These are phyloP conservation scores for Venturia oleaginea DNA, from an alignment of 2,329 filamentous ascomycete genomes.

Conservation along the genomic window DNA sequence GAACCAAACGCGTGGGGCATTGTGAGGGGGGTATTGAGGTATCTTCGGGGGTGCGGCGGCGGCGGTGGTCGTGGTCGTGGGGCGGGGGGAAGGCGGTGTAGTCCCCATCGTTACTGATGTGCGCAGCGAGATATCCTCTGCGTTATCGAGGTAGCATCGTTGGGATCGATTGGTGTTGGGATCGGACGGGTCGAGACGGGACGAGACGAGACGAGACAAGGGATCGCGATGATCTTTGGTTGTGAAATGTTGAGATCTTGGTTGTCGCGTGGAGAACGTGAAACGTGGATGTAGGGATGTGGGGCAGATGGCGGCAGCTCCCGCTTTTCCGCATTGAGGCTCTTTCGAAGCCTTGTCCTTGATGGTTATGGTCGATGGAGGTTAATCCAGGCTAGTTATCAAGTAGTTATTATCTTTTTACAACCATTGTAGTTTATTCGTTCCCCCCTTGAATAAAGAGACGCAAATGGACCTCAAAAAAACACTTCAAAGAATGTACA, in stretches of 20 bases:
- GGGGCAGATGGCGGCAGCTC: not conserved
- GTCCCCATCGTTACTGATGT: not conserved
- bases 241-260: no score
- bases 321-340: not conserved
- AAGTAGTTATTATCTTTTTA: no score
- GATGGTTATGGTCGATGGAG: not conserved
- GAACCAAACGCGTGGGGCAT: conserved; percentile 79
- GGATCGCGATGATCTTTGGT: no score
- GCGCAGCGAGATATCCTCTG: not conserved
- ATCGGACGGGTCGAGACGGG: not conserved
- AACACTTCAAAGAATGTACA: no score
- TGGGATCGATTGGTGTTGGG: not conserved
- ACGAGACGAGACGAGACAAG: not conserved
- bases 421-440: no score
- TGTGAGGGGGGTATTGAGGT: conserved; percentile 49
- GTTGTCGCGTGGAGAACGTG: not conserved
- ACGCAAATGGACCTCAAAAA: no score
- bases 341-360: not conserved
- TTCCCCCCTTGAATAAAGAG: no score
- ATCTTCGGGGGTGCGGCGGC: not conserved
- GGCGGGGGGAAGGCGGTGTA: not conserved
- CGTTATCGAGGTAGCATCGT: not conserved
- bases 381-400: no score
- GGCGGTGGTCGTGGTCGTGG: not conserved
- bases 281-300: not conserved